A percentile compares a stretch with the other conserved stretches of the same genome.
Conservation (phyloP, 331 rosid species). For the Prunus yedoensis region DNA sequence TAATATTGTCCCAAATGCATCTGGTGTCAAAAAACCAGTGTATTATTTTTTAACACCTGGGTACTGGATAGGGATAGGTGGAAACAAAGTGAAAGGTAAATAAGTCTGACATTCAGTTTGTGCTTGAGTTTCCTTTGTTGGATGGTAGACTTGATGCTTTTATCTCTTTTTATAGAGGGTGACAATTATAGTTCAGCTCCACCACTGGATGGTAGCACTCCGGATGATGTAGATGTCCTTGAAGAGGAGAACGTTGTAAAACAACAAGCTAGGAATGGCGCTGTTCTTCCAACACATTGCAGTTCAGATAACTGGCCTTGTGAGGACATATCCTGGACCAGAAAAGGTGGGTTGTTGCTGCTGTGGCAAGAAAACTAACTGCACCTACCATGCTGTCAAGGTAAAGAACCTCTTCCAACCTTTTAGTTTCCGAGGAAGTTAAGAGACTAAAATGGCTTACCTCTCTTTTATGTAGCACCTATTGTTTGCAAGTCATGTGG, state of each 20-base stretch:
- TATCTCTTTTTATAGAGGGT: slow-evolving; percentile 51
- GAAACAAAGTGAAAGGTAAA: slow-evolving; percentile 71
- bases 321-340: slow-evolving; percentile 64
- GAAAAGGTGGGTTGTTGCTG: slow-evolving; percentile 46
- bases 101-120: slow-evolving; percentile 14
- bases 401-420: slow-evolving; percentile 39
- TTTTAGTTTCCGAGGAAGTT: not conserved
- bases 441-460: not conserved
- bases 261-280: slow-evolving; percentile 45
- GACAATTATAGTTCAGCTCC: slow-evolving; percentile 64
- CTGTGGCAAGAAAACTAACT: slow-evolving; percentile 50
- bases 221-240: slow-evolving; percentile 87
- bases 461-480: not conserved
- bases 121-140: slow-evolving; percentile 16
- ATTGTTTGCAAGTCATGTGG: not conserved
- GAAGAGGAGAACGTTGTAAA: too few species aligned
- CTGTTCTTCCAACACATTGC: slow-evolving; percentile 53
- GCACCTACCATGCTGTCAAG: slow-evolving; percentile 69
- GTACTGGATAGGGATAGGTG: slow-evolving; percentile 78
- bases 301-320: slow-evolving; percentile 83
- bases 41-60: slow-evolving; percentile 68
- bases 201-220: slow-evolving; percentile 41
- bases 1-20: slow-evolving; percentile 78
- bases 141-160: slow-evolving; percentile 7
- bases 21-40: slow-evolving; percentile 78